These are phyloP conservation scores for Teratosphaeria zuluensis DNA, from an alignment of 2,329 filamentous ascomycete species.

Conservation along the genomic window DNA sequence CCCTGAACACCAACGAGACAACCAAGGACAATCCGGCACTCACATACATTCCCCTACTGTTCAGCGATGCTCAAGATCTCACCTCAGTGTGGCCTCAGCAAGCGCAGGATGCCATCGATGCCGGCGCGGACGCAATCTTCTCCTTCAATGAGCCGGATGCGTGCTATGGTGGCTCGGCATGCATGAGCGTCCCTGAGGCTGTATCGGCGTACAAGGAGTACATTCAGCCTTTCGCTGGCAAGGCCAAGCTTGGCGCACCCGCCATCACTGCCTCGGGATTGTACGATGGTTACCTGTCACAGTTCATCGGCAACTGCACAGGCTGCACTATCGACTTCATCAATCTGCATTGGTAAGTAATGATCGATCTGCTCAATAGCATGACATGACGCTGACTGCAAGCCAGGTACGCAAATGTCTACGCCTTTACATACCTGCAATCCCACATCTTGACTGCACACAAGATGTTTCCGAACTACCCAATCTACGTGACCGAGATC, in stretches of 20 bases:
- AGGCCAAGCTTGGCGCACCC: slow-evolving; percentile 47
- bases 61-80: slow-evolving; percentile 36
- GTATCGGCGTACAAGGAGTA: slow-evolving; percentile 43
- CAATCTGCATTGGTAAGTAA: slow-evolving; percentile 55
- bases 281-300: slow-evolving; percentile 46
- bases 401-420: neutral
- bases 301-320: slow-evolving; percentile 45
- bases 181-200: slow-evolving; percentile 43
- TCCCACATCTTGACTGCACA: neutral
- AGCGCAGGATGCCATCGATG: slow-evolving; percentile 43
- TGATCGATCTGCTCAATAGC: neutral
- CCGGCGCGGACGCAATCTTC: slow-evolving; percentile 49
- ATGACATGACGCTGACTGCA: neutral
- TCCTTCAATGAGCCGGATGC: slow-evolving; percentile 66
- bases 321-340: slow-evolving; percentile 51
- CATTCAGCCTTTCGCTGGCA: slow-evolving; percentile 47
- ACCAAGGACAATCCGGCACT: slow-evolving; percentile 34
- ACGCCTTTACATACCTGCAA: neutral
- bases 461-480: slow-evolving; percentile 8
- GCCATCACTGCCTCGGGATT: slow-evolving; percentile 52
- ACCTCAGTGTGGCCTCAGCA: slow-evolving; percentile 42
- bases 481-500: slow-evolving; percentile 57
- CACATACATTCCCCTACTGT: slow-evolving; percentile 57
- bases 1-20: slow-evolving; percentile 10
- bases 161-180: slow-evolving; percentile 39